Percentiles rank a stretch among this genome's conserved stretches.
Conservation (phyloP, 176 grass and related monocot genomes). For the Bonia amplexicaulis region DNA sequence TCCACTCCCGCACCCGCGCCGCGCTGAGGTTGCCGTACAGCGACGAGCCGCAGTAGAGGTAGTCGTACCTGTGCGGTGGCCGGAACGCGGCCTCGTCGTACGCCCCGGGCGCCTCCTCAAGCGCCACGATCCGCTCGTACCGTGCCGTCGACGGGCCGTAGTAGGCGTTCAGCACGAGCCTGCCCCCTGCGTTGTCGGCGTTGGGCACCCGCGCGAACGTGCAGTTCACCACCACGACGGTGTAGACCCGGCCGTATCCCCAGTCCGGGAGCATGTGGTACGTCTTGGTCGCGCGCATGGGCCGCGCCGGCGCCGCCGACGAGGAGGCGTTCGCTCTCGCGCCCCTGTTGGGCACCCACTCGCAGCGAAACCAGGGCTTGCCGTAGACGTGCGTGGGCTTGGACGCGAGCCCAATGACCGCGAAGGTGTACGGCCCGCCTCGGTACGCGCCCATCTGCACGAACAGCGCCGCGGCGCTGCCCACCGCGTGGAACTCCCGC, state of each 20-base stretch:
- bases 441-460: conserved; percentile 90
- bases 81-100: conserved; percentile 61
- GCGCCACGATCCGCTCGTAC: conserved; percentile 61
- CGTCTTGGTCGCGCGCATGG: conserved; percentile 45
- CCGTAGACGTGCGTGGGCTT: conserved; percentile 85
- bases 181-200: conserved; percentile 59
- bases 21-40: conserved; percentile 72
- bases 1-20: conserved; percentile 78
- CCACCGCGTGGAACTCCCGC: conserved; percentile 63
- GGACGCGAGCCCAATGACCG: conserved; percentile 68
- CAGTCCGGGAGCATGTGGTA: conserved; percentile 97
- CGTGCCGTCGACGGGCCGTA: conserved; percentile 36
- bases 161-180: conserved; percentile 69
- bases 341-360: conserved; percentile 37
- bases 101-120: conserved; percentile 58
- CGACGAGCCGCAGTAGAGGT: conserved; percentile 93
- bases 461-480: conserved; percentile 80
- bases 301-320: neutral
- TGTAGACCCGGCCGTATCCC: conserved; percentile 98
- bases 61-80: conserved; percentile 61
- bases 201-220: conserved; percentile 69
- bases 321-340: neutral
- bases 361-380: conserved; percentile 78
- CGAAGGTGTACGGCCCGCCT: conserved; percentile 77
- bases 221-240: conserved; percentile 93